phyloP scores from a whole-genome alignment of 306 rosid species.

The Fragaria ananassa region DNA sequence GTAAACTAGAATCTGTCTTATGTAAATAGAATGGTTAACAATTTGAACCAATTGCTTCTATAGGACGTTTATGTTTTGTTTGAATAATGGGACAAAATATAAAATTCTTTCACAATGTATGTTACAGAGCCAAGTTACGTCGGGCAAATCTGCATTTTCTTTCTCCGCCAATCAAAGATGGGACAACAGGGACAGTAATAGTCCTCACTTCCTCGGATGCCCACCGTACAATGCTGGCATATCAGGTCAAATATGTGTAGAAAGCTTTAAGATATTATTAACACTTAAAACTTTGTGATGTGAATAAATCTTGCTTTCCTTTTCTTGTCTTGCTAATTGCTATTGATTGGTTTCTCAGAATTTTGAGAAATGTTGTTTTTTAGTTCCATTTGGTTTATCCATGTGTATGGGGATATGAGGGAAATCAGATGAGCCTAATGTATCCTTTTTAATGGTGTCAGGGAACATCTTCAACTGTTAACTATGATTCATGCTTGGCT shows the following conservation, averaged over 20 bases:
- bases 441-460: slow-evolving; percentile 34
- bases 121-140: slow-evolving; percentile 58
- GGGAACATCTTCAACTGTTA: slow-evolving; percentile 89
- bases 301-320: neutral
- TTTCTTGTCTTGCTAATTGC: neutral
- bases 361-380: neutral
- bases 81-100: slow-evolving; percentile 10
- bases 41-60: neutral
- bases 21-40: neutral
- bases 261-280: neutral
- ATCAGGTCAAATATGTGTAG: slow-evolving; percentile 55
- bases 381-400: neutral
- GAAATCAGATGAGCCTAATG: slow-evolving; percentile 25
- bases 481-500: slow-evolving; percentile 63
- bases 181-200: slow-evolving; percentile 91
- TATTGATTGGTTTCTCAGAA: neutral
- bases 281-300: neutral
- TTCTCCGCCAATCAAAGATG: slow-evolving; percentile 71
- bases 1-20: neutral
- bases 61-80: neutral
- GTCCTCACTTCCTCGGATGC: slow-evolving; percentile 98
- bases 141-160: slow-evolving; percentile 91
- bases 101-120: slow-evolving; percentile 2
- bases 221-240: slow-evolving; percentile 94
- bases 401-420: neutral